Base-by-base conservation (phyloP, 2,329 filamentous ascomycete genomes). In the Colletotrichum viniferum region DNA sequence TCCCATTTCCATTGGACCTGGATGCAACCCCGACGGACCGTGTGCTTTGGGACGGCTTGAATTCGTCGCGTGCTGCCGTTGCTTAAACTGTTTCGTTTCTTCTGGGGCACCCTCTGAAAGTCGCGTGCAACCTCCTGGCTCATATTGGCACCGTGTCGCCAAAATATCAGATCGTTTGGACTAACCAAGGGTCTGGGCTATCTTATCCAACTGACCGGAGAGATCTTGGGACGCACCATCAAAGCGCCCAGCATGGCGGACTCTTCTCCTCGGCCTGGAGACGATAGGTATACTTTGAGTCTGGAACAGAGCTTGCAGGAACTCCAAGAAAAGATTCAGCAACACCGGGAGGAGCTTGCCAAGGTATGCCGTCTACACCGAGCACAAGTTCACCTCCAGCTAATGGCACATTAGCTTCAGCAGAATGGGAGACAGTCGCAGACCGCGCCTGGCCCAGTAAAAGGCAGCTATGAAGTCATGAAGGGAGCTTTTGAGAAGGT, bases 291-390 rank as follows among this genome's bases (percentile, higher is more conserved):
- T 77, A 85, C 88, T 68, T 81, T 87, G 56, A 91, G 89, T 79
- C 85, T 96, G 60, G 90, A 95, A 73, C 89, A 90, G 69, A 95
- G 94, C 3, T 80, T 96, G 60, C 89, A 88, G 77, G 92, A 94
- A 80, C 89, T 96, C 2, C 91, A 94, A 81, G 85, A 84, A 18
- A 87, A 87, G 79, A 87, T 93, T 34, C 85, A 85, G 71, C 88
- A 92, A 79, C 88, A 91, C 76, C 88, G 92, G 79, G 82, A 83
- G 68, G 84, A 87, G 68, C 82, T 92, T 21, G 82, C 77, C 43
- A 18, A 43, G n/a, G 77, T 77, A 73, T 58, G 69, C 26, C 16
- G 7, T n/a, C 12, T 12, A 26, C 32, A 16, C 13, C 12, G n/a
- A 60, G 26, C 18, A 30, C n/a, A n/a, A 55, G 21, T 7, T 24